Percentiles rank a stretch among this genome's conserved stretches.
These are phyloP conservation scores for Pseudogymnoascus sp. DNA, from an alignment of 2,329 filamentous ascomycete genomes.

Conservation along the genomic window DNA sequence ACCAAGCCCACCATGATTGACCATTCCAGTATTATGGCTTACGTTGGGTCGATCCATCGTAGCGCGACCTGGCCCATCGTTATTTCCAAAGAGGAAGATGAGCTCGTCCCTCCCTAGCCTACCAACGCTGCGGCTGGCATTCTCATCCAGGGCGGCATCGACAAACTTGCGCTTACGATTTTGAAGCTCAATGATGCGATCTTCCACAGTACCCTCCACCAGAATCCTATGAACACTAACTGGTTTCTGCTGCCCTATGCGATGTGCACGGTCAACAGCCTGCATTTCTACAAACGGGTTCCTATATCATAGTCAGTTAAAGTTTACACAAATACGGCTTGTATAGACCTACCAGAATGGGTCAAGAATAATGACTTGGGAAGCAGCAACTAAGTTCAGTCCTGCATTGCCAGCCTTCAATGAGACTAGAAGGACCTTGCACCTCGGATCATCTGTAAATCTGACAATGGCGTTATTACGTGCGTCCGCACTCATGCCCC, in stretches of 20 bases:
- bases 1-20: not conserved
- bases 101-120: conserved; percentile 61
- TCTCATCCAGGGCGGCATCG: conserved; percentile 72
- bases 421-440: conserved; percentile 68
- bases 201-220: conserved; percentile 73
- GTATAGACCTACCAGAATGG: conserved; percentile 62
- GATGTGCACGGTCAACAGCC: conserved; percentile 81
- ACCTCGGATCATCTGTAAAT: conserved; percentile 52
- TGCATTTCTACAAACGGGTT: conserved; percentile 91
- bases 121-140: conserved; percentile 57
- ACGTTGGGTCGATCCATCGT: not conserved
- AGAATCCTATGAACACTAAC: conserved; percentile 78
- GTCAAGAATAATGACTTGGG: conserved; percentile 82
- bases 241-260: conserved; percentile 69
- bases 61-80: not conserved
- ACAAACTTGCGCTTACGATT: conserved; percentile 72
- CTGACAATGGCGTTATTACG: conserved; percentile 61
- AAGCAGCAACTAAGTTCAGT: conserved; percentile 76
- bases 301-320: not conserved
- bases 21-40: not conserved
- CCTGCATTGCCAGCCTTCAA: conserved; percentile 78
- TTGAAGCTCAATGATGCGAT: conserved; percentile 74
- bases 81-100: conserved; percentile 53
- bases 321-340: not conserved
- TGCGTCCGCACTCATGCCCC: conserved; percentile 59